Conservation (phyloP, 495 filamentous ascomycete species). For the Acidiella bohemica region DNA sequence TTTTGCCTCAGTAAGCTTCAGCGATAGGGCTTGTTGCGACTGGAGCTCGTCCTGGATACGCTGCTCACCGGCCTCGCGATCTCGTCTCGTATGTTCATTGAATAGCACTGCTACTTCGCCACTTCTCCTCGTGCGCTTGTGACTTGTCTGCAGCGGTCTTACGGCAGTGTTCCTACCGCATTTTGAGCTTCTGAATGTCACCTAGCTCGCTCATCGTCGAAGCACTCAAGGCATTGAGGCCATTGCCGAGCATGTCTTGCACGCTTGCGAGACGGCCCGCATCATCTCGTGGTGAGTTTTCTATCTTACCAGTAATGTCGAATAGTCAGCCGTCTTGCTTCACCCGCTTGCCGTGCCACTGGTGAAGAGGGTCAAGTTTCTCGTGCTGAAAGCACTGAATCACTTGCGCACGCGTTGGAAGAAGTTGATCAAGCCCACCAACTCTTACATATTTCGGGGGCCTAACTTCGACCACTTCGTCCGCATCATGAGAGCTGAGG, state of each 20-base stretch:
- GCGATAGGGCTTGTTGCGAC: conserved; percentile 13
- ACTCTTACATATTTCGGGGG: conserved; percentile 1
- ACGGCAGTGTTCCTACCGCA: conserved; percentile 27
- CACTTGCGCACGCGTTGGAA: too few relatives aligned
- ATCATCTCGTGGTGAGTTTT: not conserved
- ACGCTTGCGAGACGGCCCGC: not conserved
- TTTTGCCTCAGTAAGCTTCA: conserved; percentile 3
- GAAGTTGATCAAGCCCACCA: too few relatives aligned
- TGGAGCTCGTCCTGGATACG: conserved; percentile 19
- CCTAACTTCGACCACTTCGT: conserved; percentile 5
- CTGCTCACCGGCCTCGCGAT: conserved; percentile 24
- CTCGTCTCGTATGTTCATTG: conserved; percentile 22
- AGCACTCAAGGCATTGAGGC: conserved; percentile 8
- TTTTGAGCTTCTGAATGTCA: conserved; percentile 23
- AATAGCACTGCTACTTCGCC: conserved; percentile 26
- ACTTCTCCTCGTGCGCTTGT: conserved; percentile 26
- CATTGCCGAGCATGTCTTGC: conserved; percentile 13
- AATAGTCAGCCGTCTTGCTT: conserved; percentile 22
- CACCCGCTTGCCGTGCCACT: conserved; percentile 24
- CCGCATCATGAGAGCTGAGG: not conserved
- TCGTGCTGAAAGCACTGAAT: too few relatives aligned
- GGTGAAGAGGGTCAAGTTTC: conserved; percentile 5
- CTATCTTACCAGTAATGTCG: conserved; percentile 6
- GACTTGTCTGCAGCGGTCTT: conserved; percentile 20
- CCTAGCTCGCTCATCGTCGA: conserved; percentile 12